Percentiles rank a stretch among this genome's conserved stretches.
Conservation (phyloP, 1,284 basidiomycete species). For the Ganoderma lucidum region DNA sequence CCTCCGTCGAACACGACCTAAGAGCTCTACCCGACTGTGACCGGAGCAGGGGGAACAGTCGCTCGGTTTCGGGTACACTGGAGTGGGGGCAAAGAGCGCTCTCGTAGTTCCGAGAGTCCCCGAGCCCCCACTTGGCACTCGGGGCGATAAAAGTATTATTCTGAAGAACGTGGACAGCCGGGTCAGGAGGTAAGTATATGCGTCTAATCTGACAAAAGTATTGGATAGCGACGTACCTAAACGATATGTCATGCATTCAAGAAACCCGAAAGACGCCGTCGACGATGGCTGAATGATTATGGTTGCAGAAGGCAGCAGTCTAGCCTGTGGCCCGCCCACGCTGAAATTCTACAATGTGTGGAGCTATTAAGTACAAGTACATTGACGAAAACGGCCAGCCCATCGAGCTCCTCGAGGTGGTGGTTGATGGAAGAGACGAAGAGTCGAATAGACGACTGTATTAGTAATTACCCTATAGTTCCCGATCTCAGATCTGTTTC, state of each 20-base stretch:
- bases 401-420: too few relatives aligned
- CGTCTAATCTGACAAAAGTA: not conserved
- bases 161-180: not conserved
- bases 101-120: not conserved
- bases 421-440: too few relatives aligned
- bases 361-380: not conserved
- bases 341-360: not conserved
- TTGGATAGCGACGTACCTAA: not conserved
- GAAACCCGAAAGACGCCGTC: constrained; percentile 3
- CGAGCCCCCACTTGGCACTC: not conserved
- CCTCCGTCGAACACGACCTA: not conserved
- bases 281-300: too few relatives aligned
- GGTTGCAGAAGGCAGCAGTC: not conserved
- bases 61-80: not conserved
- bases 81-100: not conserved
- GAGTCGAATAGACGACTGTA: too few relatives aligned
- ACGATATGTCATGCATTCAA: not conserved
- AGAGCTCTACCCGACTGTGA: not conserved
- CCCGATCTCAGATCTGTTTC: too few relatives aligned
- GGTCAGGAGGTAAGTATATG: not conserved
- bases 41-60: not conserved
- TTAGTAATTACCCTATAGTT: too few relatives aligned
- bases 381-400: not conserved
- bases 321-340: not conserved
- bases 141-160: not conserved